These are phyloP conservation scores for Ocimum tenuiflorum DNA, from an alignment of 257 asterid genomes.

Conservation along the genomic window DNA sequence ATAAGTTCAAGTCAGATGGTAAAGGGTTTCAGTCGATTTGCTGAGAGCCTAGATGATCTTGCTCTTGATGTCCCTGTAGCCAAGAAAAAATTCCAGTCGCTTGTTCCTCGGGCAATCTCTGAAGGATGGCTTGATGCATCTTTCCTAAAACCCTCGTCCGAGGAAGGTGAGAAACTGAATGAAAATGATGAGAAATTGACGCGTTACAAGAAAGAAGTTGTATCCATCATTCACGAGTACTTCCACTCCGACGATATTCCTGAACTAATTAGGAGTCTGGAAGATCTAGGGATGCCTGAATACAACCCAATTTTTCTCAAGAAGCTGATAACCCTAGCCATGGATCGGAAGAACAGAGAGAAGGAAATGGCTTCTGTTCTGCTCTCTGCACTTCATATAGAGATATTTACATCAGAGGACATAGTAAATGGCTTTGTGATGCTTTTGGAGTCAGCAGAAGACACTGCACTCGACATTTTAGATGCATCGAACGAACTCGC, in stretches of 20 bases:
- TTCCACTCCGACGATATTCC: slow-evolving; percentile 94
- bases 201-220: slow-evolving; percentile 72
- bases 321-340: slow-evolving; percentile 75
- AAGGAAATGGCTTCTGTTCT: slow-evolving; percentile 96
- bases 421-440: slow-evolving; percentile 74
- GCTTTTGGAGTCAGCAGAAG: slow-evolving; percentile 94
- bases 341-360: slow-evolving; percentile 92
- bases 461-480: slow-evolving; percentile 81
- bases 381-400: slow-evolving; percentile 84
- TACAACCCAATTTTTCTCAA: slow-evolving; percentile 72
- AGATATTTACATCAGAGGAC: slow-evolving; percentile 80
- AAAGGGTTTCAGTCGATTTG: slow-evolving; percentile 72
- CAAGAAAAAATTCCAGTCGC: slow-evolving; percentile 39
- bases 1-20: slow-evolving; percentile 90
- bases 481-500: slow-evolving; percentile 93
- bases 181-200: slow-evolving; percentile 52
- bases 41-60: slow-evolving; percentile 92
- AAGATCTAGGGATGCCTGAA: slow-evolving; percentile 67
- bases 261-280: slow-evolving; percentile 73
- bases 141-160: slow-evolving; percentile 38
- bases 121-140: slow-evolving; percentile 93
- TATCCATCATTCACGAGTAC: slow-evolving; percentile 78
- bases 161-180: slow-evolving; percentile 36
- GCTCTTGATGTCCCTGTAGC: slow-evolving; percentile 97
- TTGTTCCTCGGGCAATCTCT: slow-evolving; percentile 68